Conservation (phyloP, 306 rosid genomes). For the Vicia villosa region DNA sequence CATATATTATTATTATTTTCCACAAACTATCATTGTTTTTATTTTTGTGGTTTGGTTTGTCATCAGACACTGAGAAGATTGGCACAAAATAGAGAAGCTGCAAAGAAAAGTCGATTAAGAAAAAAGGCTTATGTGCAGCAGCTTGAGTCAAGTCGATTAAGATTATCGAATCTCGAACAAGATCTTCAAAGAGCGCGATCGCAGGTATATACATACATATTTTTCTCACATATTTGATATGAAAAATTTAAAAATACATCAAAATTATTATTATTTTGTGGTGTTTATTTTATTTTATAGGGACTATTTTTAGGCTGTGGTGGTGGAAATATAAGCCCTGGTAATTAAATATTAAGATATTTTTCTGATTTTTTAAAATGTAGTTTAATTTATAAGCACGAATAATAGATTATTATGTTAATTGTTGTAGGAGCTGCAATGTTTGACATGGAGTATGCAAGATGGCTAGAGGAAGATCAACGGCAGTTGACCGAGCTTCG, state of each 20-base stretch:
- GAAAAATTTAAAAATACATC: neutral
- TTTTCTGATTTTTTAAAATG: constrained; percentile 13
- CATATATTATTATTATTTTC: neutral
- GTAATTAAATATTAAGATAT: constrained; percentile 49
- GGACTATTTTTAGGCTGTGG: constrained; percentile 72
- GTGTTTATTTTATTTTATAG: constrained; percentile 42
- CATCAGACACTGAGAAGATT: constrained; percentile 81
- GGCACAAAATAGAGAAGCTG: constrained; percentile 98
- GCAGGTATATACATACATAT: constrained; percentile 50
- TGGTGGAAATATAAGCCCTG: constrained; percentile 71
- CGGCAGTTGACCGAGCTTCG: constrained; percentile 74
- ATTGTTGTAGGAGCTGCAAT: constrained; percentile 72
- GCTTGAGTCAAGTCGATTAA: constrained; percentile 79
- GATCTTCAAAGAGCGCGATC: constrained; percentile 91
- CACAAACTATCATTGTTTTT: neutral
- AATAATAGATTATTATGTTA: neutral
- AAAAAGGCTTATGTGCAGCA: constrained; percentile 98
- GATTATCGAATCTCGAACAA: constrained; percentile 83
- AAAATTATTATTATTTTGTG: constrained; percentile 20
- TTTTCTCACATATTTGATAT: neutral
- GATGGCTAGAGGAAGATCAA: constrained; percentile 92
- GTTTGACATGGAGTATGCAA: constrained; percentile 89
- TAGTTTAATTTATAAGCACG: neutral
- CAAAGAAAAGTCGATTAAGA: constrained; percentile 89
- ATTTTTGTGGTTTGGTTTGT: constrained; percentile 31